Base-by-base conservation (phyloP, 257 asterid species). In the Solanum chiquidenum region DNA sequence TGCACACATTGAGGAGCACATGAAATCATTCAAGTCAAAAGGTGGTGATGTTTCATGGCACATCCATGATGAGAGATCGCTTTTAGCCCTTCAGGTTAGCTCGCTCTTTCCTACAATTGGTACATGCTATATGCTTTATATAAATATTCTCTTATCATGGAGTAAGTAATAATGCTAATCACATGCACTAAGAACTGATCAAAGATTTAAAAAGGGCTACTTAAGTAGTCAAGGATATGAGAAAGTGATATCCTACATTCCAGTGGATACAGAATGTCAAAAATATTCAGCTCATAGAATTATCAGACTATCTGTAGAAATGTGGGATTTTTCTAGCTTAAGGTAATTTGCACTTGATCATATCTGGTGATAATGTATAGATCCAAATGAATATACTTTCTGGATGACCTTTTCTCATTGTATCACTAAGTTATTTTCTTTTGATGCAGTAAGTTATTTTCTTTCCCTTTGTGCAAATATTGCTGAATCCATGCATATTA, bases 41-140 rank as follows among this genome's bases (percentile, higher is more conserved):
- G 99, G 99, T 83, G 99, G 98, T 14, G 97, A 94, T 88, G 99
- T 97, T 86, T 95, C 98, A 33, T 97, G 99, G 99, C 99, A 97
- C 90, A 97, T 97, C 88, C 99, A 97, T 64, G 99, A 97, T 31
- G 99, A 96, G 85, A 90, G 98, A 3, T 94, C 99, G 37, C 99
- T 96, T 91, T 90, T 97, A 85, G 99, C 99, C 77, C 97, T 97
- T 86, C 99, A 97, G 96, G 99, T 97, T 25, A 5, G 86, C 86
- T 84, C 18, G 76, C 46, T 5, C 58, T 20, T 55, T 89, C 88
- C 72, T 60, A 34, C 62, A 35, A 62, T 21, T 84, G 37, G 2
- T 40, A 0, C 85, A 27, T 44, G 33, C 27, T 46, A 46, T 46
- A 12, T 46, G 68, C 68, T 80, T 9, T 80, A 27, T 27, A 14